Evolutionary conservation across 805 yeast genomes (phyloP).

Genomic region (Saccharomycopsis babjevae): DNA sequence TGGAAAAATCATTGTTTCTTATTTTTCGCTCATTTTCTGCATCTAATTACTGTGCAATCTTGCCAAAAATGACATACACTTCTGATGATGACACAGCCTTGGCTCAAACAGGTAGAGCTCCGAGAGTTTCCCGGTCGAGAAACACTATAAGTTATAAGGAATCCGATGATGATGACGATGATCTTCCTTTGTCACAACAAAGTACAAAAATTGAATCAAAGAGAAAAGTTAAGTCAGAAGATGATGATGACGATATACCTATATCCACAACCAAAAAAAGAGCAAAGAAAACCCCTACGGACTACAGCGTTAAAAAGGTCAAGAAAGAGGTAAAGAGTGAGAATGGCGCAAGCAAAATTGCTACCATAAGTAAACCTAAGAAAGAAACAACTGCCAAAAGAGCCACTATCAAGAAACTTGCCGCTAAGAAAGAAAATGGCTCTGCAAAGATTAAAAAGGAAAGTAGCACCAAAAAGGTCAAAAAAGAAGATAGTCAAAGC

Average conservation of each 20-base stretch:
- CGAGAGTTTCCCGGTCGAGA: conserved; percentile 15
- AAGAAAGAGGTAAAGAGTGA: neutral
- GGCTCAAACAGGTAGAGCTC: conserved; percentile 5
- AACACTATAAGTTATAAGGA: conserved; percentile 15
- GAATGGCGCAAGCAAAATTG: neutral
- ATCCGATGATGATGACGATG: conserved; percentile 14
- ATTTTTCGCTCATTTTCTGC: neutral
- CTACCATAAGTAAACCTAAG: conserved; percentile 13
- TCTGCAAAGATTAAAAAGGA: conserved; percentile 7
- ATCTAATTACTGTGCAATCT: neutral
- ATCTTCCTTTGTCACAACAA: conserved; percentile 13
- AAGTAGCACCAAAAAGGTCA: conserved; percentile 12
- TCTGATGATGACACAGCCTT: conserved; percentile 26
- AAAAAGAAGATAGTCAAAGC: conserved; percentile 18
- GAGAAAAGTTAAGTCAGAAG: conserved; percentile 15
- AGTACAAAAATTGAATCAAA: conserved; percentile 13
- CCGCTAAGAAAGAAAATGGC: neutral
- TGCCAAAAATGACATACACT: neutral
- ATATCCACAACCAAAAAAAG: conserved; percentile 3
- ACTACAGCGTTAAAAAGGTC: conserved; percentile 4
- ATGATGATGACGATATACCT: conserved; percentile 17
- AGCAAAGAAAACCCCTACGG: neutral
- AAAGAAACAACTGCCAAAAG: conserved; percentile 2
- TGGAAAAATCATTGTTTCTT: neutral
- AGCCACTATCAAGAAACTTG: neutral